Evolutionary conservation across 148 eudicot genomes (phyloP), one percentile per base, ranked within the genome.

Genomic region (Diospyros kaki): DNA sequence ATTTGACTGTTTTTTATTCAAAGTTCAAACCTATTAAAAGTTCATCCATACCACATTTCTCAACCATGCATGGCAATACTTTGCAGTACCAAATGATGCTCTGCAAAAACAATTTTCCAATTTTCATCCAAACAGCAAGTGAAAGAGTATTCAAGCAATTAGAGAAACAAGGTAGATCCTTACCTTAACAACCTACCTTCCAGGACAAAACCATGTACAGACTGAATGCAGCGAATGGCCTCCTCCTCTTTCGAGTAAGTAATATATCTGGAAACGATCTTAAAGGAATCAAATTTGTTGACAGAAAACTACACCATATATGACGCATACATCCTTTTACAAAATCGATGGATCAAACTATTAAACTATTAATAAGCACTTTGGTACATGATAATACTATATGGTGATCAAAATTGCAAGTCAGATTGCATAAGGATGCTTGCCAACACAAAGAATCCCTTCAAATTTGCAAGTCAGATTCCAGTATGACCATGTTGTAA

Each of bases 51-150:
- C 90, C 90, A 73, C 64, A 76, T 83, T 87, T 79, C 78, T 84
- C 83, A 87, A 82, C 90, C 90, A 87, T 45, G 90, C 86, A 83
- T 87, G 90, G 55, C 90, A 87, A 74, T 87, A 87, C 65, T 87
- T 87, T 48, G 90, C 90, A 46, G 90, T 84, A 75, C 90, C 90
- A 81, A 84, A 87, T 53, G 90, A 87, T 84, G 90, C 90, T 70
- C 90, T 87, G 82, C 79, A 77, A 41, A 78, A 70, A n/a, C 4
- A 66, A 53, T 64, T 28, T 50, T 66, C 65, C 58, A 55, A 68
- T 59, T 66, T 73, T 64, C 65, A 80, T 58, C 63, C 64, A 69
- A 54, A 58, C 28, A 66, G 51, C 18, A 59, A 56, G 7, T 41
- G 13, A 53, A 8, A 40, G 4, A 68, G 65, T 48, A 43, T 48